Evolutionary conservation across 768 basidiomycete genomes (phyloP).

Genomic region (Boletus coccyginus): DNA sequence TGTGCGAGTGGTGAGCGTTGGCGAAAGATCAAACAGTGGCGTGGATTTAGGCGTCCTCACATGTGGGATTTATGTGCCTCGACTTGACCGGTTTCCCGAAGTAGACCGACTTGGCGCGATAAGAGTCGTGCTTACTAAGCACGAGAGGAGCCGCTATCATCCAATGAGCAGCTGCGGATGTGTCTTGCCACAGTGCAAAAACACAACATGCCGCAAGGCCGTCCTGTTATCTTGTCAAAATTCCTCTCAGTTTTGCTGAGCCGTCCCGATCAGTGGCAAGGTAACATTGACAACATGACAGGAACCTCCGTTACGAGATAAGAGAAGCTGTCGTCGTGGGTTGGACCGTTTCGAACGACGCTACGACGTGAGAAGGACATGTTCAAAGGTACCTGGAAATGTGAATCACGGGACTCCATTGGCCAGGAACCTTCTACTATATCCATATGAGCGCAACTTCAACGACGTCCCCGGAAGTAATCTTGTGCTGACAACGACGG

Average conservation of each 20-base stretch:
- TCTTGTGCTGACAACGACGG: neutral
- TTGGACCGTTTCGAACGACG: neutral
- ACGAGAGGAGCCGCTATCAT: constrained; percentile 17
- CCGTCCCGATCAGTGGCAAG: neutral
- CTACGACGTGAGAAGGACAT: neutral
- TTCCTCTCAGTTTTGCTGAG: neutral
- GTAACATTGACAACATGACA: constrained; percentile 9
- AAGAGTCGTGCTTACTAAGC: constrained; percentile 21
- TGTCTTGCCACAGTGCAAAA: neutral
- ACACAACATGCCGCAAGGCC: neutral
- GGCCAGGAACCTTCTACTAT: neutral
- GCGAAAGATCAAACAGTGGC: neutral
- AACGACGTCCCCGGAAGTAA: neutral
- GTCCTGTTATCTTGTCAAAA: constrained; percentile 19
- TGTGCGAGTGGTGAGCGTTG: constrained; percentile 1
- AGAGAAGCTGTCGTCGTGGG: constrained; percentile 5
- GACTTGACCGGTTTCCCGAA: neutral
- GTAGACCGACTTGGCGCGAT: constrained; percentile 15
- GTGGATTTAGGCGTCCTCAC: constrained; percentile 20
- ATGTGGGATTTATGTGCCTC: constrained; percentile 22
- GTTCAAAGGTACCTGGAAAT: neutral
- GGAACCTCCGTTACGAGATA: constrained; percentile 11
- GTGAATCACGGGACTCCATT: neutral
- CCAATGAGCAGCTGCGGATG: constrained; percentile 14
- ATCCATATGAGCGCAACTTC: neutral